Base-by-base conservation (phyloP, 2,329 filamentous ascomycete genomes). In the Ceratocystis smalleyi region DNA sequence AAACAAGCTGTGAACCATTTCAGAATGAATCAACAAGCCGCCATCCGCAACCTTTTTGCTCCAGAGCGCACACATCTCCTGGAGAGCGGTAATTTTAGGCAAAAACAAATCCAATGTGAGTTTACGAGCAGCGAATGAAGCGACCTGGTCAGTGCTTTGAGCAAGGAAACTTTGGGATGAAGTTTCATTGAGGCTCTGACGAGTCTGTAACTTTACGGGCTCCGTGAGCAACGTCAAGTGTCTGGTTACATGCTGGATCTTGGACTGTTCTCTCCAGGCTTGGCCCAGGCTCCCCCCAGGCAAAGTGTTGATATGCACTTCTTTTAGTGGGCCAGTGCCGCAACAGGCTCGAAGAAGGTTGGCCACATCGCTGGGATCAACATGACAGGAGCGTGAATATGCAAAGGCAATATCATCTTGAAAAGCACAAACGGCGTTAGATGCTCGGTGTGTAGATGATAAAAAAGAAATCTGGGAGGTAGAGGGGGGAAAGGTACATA, bases 331-430 rank as follows among this genome's bases (percentile, higher is more conserved):
- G 3, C 73, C 69, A 40, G 73, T 69, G 8, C 88, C 88, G 45
- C 87, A 84, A 69, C 88, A 89, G 17, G 81, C 79, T 67, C 83
- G 77, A n/a, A 96, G 72, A 3, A 95, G 74, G 68, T 83, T 83
- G 45, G 88, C 74, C 24, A 95, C 73, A 68, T 91, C 83, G 40
- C 80, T 71, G 3, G 88, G 83, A 17, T 81, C 80, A 47, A 84
- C 81, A 72, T 88, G 86, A 10, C 77, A 74, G 1, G 84, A 82
- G 68, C 86, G 80, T 19, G 83, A 80, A 4, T 82, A 80, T n/a
- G 84, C 82, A 72, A 87, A 89, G 3, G 78, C 75, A 64, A 81
- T 77, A 70, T 95, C 89, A 47, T 79, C 84, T 87, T 68, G 69
- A 66, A 19, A 57, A 40, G 3, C 30, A 24, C 8, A 35, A 35